These are phyloP conservation scores for Fimicolochytrium jonesii DNA, from an alignment of 192 early-diverging fungal genomes.

Conservation along the genomic window DNA sequence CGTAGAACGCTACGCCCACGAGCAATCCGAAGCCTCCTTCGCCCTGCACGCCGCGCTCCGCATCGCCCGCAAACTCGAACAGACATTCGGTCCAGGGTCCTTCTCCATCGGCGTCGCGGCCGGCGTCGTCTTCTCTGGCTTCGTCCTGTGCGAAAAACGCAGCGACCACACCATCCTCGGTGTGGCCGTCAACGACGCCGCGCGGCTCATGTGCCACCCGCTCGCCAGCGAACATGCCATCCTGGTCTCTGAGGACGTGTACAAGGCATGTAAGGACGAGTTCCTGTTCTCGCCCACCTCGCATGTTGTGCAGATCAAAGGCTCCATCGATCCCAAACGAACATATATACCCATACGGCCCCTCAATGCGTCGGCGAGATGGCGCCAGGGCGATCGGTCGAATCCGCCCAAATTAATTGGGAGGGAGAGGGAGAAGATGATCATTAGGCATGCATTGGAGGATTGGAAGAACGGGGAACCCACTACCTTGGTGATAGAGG, in stretches of 20 bases:
- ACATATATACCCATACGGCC: constrained; percentile 1
- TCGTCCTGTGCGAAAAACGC: constrained; percentile 20
- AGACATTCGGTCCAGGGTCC: background rate
- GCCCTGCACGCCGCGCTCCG: background rate
- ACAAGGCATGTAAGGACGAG: background rate
- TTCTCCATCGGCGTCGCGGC: constrained; percentile 8
- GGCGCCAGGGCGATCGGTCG: background rate
- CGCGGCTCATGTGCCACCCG: constrained; percentile 29
- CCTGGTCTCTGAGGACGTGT: background rate
- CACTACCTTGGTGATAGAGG: background rate
- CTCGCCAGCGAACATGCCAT: background rate
- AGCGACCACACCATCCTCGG: constrained; percentile 32
- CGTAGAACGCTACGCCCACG: constrained; percentile 33
- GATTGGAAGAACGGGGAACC: background rate
- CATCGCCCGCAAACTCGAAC: constrained; percentile 1
- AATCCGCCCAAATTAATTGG: background rate
- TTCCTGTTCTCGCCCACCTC: constrained; percentile 1
- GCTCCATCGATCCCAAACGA: background rate
- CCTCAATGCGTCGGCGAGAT: background rate
- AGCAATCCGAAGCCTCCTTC: constrained; percentile 7
- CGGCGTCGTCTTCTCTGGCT: constrained; percentile 28
- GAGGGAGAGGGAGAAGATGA: background rate
- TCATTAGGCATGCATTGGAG: background rate
- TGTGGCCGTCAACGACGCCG: constrained; percentile 33
- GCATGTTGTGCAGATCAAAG: background rate